Conservation (phyloP, 192 early-diverging fungal genomes). For the Umbelopsis ramanniana region DNA sequence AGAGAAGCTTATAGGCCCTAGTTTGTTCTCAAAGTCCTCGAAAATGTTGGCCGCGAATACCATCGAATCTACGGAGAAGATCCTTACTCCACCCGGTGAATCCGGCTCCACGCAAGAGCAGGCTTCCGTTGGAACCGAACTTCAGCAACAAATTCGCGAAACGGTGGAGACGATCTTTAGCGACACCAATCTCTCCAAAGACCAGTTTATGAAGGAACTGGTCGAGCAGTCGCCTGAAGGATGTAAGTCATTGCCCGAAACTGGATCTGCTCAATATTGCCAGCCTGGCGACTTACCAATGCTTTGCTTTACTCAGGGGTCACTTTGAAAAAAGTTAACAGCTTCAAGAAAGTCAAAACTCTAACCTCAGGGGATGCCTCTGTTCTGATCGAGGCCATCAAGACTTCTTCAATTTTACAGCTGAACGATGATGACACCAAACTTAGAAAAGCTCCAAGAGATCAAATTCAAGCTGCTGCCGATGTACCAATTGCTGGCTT, state of each 20-base stretch:
- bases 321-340: conserved; percentile 32
- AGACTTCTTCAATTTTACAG: conserved; percentile 28
- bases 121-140: background rate
- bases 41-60: background rate
- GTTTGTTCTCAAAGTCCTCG: background rate
- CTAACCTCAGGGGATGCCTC: conserved; percentile 28
- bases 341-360: conserved; percentile 38
- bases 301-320: conserved; percentile 26
- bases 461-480: conserved; percentile 1
- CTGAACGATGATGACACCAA: conserved; percentile 32
- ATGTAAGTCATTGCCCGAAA: conserved; percentile 27
- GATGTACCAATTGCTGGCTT: background rate
- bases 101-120: background rate
- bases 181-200: conserved; percentile 31
- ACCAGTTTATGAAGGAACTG: conserved; percentile 38
- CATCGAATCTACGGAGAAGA: background rate
- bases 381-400: conserved; percentile 15
- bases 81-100: background rate
- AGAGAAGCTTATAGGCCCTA: background rate
- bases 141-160: conserved; percentile 1
- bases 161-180: conserved; percentile 27
- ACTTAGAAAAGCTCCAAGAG: conserved; percentile 17
- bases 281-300: too few relatives aligned
- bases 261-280: background rate
- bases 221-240: conserved; percentile 32